phyloP scores from a whole-genome alignment of 306 rosid species.

The Prunus salicina region DNA sequence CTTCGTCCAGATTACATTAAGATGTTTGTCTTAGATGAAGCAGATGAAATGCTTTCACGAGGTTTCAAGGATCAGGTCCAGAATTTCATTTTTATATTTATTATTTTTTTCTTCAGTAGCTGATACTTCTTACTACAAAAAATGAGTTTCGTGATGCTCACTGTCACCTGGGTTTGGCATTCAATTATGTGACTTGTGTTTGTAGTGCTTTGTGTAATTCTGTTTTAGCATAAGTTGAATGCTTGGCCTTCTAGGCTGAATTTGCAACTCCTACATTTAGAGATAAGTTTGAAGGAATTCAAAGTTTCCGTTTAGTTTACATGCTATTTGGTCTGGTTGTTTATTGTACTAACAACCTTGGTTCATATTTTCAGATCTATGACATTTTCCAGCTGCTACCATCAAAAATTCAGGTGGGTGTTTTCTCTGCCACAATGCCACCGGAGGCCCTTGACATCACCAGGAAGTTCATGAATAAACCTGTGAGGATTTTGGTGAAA shows the following conservation, averaged over 20 bases:
- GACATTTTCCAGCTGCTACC: constrained; percentile 80
- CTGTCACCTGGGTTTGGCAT: not conserved
- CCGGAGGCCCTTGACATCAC: constrained; percentile 79
- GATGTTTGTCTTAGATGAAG: constrained; percentile 71
- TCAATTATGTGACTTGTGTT: not conserved
- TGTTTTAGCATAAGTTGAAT: not conserved
- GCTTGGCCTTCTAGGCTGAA: not conserved
- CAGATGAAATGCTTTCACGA: constrained; percentile 79
- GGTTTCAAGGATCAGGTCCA: constrained; percentile 81
- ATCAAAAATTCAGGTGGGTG: constrained; percentile 69
- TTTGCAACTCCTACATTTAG: not conserved
- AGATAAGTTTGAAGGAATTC: not conserved
- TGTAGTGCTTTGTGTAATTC: not conserved
- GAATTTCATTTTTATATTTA: not conserved
- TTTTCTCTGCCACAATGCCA: constrained; percentile 76
- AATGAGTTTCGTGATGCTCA: not conserved
- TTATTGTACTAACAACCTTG: constrained; percentile 6
- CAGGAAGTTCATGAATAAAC: constrained; percentile 69
- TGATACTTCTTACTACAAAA: not conserved
- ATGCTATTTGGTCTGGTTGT: not conserved
- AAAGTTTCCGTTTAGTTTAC: not conserved
- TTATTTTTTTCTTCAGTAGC: constrained; percentile 1
- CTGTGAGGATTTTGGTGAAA: constrained; percentile 63
- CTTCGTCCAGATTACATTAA: constrained; percentile 52
- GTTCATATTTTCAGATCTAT: constrained; percentile 46